Conservation (phyloP, 2,329 filamentous ascomycete genomes). For the Aspergillus spinulosporus region DNA sequence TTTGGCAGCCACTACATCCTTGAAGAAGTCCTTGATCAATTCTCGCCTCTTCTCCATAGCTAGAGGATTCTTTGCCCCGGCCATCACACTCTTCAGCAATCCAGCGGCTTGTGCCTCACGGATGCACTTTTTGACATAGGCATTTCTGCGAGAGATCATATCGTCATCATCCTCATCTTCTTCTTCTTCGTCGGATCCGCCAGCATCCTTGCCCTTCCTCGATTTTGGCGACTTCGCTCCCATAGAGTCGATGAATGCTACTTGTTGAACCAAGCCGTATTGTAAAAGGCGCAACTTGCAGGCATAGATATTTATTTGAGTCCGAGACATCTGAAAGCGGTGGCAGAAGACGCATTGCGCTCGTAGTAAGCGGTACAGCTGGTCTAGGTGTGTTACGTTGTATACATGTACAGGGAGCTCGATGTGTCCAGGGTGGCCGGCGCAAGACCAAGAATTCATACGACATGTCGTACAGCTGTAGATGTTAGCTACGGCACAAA, state of each 20-base stretch:
- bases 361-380: conserved; percentile 78
- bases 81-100: conserved; percentile 44
- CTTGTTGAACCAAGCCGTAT: conserved; percentile 75
- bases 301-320: conserved; percentile 72
- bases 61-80: conserved; percentile 75
- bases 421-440: conserved; percentile 92
- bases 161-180: conserved; percentile 56
- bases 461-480: conserved; percentile 88
- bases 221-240: conserved; percentile 47
- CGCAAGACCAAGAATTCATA: conserved; percentile 75
- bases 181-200: conserved; percentile 66
- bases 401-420: conserved; percentile 91
- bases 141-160: conserved; percentile 58
- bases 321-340: conserved; percentile 74
- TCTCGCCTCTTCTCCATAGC: conserved; percentile 72
- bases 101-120: conserved; percentile 56
- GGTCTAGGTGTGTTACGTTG: conserved; percentile 95
- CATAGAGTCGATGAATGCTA: conserved; percentile 58
- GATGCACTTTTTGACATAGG: conserved; percentile 73
- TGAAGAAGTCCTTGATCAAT: conserved; percentile 79
- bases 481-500: conserved; percentile 19
- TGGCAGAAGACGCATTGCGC: conserved; percentile 91
- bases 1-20: conserved; percentile 67
- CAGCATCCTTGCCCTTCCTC: conserved; percentile 50
- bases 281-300: conserved; percentile 86